Percentiles rank a stretch among this genome's conserved stretches.
phyloP scores from a whole-genome alignment of 73 alveolate species.

The Paramecium tetraurelia region DNA sequence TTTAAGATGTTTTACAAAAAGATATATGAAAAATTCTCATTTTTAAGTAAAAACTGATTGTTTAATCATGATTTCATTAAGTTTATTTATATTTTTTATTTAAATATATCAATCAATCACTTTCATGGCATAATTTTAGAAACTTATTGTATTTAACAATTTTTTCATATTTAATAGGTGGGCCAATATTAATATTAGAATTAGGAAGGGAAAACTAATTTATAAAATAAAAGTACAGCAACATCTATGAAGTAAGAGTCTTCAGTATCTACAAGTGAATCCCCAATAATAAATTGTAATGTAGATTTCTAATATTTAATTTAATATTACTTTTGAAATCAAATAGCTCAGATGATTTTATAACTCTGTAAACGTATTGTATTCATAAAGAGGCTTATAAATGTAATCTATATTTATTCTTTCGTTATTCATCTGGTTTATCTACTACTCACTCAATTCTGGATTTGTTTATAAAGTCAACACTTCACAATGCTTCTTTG shows the following conservation, averaged over 20 bases:
- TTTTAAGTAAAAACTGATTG: not conserved
- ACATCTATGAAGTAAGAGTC: constrained; percentile 5
- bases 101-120: not conserved
- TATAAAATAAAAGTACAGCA: not conserved
- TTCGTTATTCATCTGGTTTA: constrained; percentile 9
- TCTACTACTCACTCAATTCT: constrained; percentile 9
- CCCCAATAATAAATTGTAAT: not conserved
- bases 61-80: not conserved
- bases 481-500: constrained; percentile 22
- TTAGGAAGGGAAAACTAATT: not conserved
- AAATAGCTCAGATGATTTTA: not conserved
- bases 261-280: not conserved
- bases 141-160: not conserved
- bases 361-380: not conserved
- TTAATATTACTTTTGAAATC: not conserved
- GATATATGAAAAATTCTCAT: not conserved
- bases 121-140: not conserved
- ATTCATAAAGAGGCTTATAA: not conserved
- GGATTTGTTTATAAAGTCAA: not conserved
- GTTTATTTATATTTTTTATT: not conserved
- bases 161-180: constrained; percentile 20
- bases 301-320: not conserved
- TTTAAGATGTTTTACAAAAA: not conserved
- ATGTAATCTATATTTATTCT: constrained; percentile 7
- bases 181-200: not conserved